Evolutionary conservation across 2,329 filamentous ascomycete genomes (phyloP).

Genomic region (Fusarium marasasianum): DNA sequence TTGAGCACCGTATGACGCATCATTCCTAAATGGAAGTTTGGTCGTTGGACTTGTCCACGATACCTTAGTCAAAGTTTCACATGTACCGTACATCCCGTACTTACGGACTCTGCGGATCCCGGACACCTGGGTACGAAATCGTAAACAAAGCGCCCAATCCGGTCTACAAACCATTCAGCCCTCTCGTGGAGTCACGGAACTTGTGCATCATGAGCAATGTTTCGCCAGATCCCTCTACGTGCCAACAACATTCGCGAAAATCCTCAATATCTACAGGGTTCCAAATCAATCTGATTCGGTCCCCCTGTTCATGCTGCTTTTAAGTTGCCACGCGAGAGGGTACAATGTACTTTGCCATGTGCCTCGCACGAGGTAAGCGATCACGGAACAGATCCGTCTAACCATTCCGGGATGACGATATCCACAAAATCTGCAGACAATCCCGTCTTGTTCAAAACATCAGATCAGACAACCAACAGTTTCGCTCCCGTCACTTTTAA

Average conservation of each 20-base stretch:
- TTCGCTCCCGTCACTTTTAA: not conserved
- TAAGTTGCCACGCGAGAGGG: slow-evolving; percentile 22
- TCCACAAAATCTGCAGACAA: slow-evolving; percentile 28
- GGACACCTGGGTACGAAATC: not conserved
- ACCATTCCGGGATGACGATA: slow-evolving; percentile 32
- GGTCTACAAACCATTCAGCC: not conserved
- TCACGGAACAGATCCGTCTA: slow-evolving; percentile 37
- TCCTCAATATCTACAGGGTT: slow-evolving; percentile 20
- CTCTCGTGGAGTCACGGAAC: not conserved
- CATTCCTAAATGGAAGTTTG: not conserved
- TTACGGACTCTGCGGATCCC: not conserved
- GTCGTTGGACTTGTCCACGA: not conserved
- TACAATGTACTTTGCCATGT: slow-evolving; percentile 44
- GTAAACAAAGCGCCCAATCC: not conserved
- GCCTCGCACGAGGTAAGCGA: slow-evolving; percentile 33
- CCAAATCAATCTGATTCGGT: slow-evolving; percentile 14
- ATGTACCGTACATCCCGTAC: not conserved
- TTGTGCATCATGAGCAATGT: slow-evolving; percentile 2
- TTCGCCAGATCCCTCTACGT: not conserved
- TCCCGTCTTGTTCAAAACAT: not conserved
- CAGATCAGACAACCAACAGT: slow-evolving; percentile 8
- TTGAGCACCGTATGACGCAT: slow-evolving; percentile 1
- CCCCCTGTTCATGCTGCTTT: slow-evolving; percentile 15
- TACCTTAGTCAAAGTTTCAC: not conserved
- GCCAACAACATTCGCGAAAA: not conserved